Base-by-base conservation (phyloP, 2,329 filamentous ascomycete genomes). In the Clarireedia monteithiana region DNA sequence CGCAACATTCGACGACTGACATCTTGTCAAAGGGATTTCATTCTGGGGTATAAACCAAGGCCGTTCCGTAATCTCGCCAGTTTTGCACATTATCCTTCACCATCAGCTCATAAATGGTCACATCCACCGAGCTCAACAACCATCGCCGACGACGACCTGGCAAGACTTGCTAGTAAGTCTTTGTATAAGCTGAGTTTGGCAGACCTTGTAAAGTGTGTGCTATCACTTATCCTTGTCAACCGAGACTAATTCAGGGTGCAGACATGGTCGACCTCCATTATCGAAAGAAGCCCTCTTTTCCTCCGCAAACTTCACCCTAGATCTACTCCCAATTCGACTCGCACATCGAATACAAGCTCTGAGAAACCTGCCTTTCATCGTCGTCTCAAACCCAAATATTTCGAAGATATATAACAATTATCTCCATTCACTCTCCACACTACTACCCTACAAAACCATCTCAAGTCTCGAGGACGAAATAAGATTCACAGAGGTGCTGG, bases 311-410 rank as follows among this genome's bases (percentile, higher is more conserved):
- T 97, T 97, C 74, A 95, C 94, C 12, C 86, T 97, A 62, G 89
- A 86, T 27, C 87, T 96, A 53, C 84, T 97, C 9, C 94, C 94
- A 14, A 88, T 94, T 50, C 89, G 94, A 39, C 84, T 99, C 26
- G 94, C 94, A 26, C 90, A 95, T 70, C 89, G 94, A 56, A 95
- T 99, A 62, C 89, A 96, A 70, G 90, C 91, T 45, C 78, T 99
- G 17, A 86, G 91, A 61, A 96, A 95, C 69, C 82, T 99, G 7
- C 94, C 94, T 0, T 99, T 92, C 72, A 97, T 99, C 62, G 92
- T 99, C 55, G 94, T 99, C 26, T 91, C 92, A n/a, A 97, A 99
- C 69, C 89, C 91, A 1, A 90, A 96, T 69, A 91, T 99, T 64
- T 88, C 86, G 26, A 86, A 87, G 66, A 99, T 99, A 62, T 96